Evolutionary conservation across 768 basidiomycete species (phyloP).

Genomic region (Russula virescens): DNA sequence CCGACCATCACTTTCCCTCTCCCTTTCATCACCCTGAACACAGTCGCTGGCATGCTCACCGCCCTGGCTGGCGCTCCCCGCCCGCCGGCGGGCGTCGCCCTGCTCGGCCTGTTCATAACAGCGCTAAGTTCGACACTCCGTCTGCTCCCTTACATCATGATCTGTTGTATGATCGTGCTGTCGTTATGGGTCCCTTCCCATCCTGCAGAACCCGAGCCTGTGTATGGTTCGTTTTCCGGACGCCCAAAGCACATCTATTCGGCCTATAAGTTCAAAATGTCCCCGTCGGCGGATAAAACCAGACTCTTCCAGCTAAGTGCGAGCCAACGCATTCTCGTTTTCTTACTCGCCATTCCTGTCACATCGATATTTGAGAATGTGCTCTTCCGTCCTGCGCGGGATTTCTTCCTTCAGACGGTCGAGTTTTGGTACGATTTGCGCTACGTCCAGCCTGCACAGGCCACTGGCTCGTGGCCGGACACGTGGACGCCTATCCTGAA

Average conservation of each 20-base stretch:
- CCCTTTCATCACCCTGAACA: neutral
- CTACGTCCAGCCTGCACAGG: conserved; percentile 8
- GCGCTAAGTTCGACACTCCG: conserved; percentile 5
- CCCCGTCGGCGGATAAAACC: neutral
- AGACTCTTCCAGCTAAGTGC: neutral
- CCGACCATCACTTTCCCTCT: neutral
- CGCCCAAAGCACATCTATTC: neutral
- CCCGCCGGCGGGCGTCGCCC: conserved; percentile 15
- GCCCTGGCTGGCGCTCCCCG: conserved; percentile 7
- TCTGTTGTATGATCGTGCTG: conserved; percentile 8
- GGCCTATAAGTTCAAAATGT: neutral
- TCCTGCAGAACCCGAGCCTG: neutral
- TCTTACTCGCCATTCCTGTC: conserved; percentile 9
- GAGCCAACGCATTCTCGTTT: conserved; percentile 1
- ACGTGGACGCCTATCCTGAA: conserved; percentile 12
- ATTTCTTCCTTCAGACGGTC: neutral
- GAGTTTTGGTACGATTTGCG: conserved; percentile 19
- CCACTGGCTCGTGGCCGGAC: conserved; percentile 14
- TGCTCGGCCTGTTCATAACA: conserved; percentile 8
- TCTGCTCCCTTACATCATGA: conserved; percentile 7
- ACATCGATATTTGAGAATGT: conserved; percentile 4
- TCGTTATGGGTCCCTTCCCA: conserved; percentile 8
- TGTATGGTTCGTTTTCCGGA: neutral
- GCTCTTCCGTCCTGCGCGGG: conserved; percentile 6
- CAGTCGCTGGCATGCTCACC: conserved; percentile 9